phyloP scores from a whole-genome alignment of 2,329 filamentous ascomycete species.

The Cytospora chrysosperma region DNA sequence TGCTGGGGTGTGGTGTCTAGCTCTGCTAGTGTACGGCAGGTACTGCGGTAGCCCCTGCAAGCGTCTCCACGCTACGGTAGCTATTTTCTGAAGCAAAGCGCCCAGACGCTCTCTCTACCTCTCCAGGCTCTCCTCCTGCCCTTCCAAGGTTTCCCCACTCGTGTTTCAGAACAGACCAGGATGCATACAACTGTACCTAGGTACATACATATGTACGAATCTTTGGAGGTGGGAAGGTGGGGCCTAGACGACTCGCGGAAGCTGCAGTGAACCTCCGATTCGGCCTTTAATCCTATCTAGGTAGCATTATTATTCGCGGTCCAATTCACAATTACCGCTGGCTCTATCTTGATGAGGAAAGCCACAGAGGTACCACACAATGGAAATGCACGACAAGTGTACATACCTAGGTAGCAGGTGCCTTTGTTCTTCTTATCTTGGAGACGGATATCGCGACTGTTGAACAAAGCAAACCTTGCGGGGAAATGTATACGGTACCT shows the following conservation, averaged over 20 bases:
- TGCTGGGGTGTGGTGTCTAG: too few relatives aligned
- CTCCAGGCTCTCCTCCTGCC: slow-evolving; percentile 5
- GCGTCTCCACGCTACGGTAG: slow-evolving; percentile 7
- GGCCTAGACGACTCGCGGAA: slow-evolving; percentile 15
- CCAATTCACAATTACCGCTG: neutral
- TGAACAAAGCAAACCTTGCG: neutral
- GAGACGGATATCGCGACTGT: neutral
- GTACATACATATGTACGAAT: slow-evolving; percentile 18
- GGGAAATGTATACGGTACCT: too few relatives aligned
- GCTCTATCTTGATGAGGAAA: neutral
- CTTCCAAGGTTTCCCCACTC: slow-evolving; percentile 39
- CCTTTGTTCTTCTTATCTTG: neutral
- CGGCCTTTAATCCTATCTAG: slow-evolving; percentile 5
- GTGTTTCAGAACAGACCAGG: slow-evolving; percentile 47
- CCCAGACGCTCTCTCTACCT: too few relatives aligned
- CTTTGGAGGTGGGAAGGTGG: slow-evolving; percentile 27
- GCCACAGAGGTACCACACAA: neutral
- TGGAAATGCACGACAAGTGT: neutral
- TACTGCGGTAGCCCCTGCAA: neutral
- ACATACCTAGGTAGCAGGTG: neutral
- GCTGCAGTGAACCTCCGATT: slow-evolving; percentile 18
- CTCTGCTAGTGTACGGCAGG: neutral
- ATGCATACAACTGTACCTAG: slow-evolving; percentile 8
- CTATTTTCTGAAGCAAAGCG: slow-evolving; percentile 49
- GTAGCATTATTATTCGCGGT: neutral